phyloP scores from a whole-genome alignment of 1,284 basidiomycete genomes.

The Cutaneotrichosporon mucoides region DNA sequence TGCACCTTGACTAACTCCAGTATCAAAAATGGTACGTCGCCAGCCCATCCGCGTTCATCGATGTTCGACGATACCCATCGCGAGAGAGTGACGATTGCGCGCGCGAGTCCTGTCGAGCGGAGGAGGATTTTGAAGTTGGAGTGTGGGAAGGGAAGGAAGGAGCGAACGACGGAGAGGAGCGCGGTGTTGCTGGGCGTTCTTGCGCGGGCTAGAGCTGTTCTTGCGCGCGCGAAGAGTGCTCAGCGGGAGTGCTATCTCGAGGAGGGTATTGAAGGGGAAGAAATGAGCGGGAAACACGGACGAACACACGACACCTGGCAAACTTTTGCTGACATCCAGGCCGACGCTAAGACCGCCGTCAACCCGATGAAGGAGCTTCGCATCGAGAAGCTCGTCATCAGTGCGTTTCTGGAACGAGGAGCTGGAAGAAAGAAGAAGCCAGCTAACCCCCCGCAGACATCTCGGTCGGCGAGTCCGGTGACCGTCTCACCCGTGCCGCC shows the following conservation, averaged over 20 bases:
- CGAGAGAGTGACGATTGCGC: neutral
- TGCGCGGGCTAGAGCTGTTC: too few relatives aligned
- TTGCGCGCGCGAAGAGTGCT: too few relatives aligned
- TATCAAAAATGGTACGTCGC: neutral
- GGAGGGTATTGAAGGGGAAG: too few relatives aligned
- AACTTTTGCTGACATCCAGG: slow-evolving; percentile 52
- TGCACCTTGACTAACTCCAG: neutral
- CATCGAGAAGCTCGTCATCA: slow-evolving; percentile 99
- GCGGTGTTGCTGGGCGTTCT: neutral
- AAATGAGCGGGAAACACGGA: neutral
- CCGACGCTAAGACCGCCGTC: slow-evolving; percentile 79
- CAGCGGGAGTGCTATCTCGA: too few relatives aligned
- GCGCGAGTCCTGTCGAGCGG: neutral
- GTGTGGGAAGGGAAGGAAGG: neutral
- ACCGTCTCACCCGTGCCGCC: slow-evolving; percentile 97
- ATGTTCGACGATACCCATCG: too few relatives aligned
- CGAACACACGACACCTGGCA: neutral
- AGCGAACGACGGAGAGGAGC: neutral
- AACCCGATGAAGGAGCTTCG: slow-evolving; percentile 95
- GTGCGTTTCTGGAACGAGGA: slow-evolving; percentile 54
- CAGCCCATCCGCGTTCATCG: too few relatives aligned
- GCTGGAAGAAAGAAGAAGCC: slow-evolving; percentile 40
- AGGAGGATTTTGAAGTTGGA: neutral
- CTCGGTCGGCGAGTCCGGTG: slow-evolving; percentile 99
- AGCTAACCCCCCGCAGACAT: slow-evolving; percentile 60